Percentiles rank a stretch among this genome's conserved stretches.
Evolutionary conservation across 2,329 filamentous ascomycete genomes (phyloP).

Genomic region (Botrytis tulipae): DNA sequence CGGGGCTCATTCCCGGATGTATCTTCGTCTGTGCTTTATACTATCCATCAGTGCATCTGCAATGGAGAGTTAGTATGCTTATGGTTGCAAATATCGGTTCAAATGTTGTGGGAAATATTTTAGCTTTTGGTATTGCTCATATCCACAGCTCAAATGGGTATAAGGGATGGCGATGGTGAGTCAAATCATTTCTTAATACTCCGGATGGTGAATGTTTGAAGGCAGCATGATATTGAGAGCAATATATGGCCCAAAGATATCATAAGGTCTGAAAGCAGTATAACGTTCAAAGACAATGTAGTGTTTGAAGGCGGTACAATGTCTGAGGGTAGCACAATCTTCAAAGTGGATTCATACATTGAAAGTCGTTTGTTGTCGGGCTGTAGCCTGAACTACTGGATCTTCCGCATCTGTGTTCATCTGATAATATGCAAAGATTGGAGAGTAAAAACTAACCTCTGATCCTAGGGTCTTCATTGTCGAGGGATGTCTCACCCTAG

Average conservation of each 20-base stretch:
- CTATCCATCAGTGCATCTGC: constrained; percentile 49
- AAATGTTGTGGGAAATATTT: constrained; percentile 31
- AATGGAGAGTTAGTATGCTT: constrained; percentile 48
- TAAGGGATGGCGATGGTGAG: constrained; percentile 63
- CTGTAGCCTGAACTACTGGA: background rate
- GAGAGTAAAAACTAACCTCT: background rate
- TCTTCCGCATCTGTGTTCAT: background rate
- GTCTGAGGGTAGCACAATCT: background rate
- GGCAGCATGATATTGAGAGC: too few species aligned
- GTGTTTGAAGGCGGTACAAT: background rate
- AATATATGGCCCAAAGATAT: too few species aligned
- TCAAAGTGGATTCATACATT: background rate
- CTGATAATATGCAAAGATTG: background rate
- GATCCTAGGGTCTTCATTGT: constrained; percentile 48
- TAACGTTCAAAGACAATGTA: too few species aligned
- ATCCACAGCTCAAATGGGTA: constrained; percentile 67
- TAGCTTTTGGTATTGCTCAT: constrained; percentile 26
- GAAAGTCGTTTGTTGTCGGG: background rate
- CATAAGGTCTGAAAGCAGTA: background rate
- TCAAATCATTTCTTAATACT: background rate
- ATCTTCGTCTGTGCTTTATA: constrained; percentile 49
- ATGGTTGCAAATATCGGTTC: constrained; percentile 44
- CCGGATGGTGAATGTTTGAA: background rate
- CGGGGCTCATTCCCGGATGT: constrained; percentile 48
- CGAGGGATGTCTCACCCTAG: constrained; percentile 47